These are phyloP conservation scores for Arthrobotrys pseudoclavata DNA, from an alignment of 2,329 filamentous ascomycete genomes.

Conservation along the genomic window DNA sequence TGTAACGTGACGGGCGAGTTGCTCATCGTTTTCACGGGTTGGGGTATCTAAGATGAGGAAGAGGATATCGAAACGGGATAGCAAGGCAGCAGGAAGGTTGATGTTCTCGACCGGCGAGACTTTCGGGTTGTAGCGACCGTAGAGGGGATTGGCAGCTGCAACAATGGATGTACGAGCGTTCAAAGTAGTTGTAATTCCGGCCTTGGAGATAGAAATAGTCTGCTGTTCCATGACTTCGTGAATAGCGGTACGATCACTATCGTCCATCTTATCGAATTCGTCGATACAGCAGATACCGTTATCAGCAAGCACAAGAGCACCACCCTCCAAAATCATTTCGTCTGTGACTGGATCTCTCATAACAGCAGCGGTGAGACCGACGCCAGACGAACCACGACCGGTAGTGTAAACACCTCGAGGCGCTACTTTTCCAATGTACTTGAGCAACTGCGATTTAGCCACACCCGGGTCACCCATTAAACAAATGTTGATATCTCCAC, in stretches of 20 bases:
- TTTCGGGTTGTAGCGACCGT: constrained; percentile 97
- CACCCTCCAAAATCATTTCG: constrained; percentile 86
- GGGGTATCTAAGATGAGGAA: constrained; percentile 98
- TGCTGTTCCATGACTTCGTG: constrained; percentile 93
- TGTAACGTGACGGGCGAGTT: constrained; percentile 93
- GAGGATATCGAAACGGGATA: constrained; percentile 96
- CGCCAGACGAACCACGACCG: constrained; percentile 83
- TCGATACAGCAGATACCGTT: constrained; percentile 89
- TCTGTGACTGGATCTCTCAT: constrained; percentile 87
- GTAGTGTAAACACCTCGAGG: constrained; percentile 90
- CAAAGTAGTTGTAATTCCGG: constrained; percentile 86
- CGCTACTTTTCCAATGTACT: constrained; percentile 98
- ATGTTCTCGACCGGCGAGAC: constrained; percentile 99
- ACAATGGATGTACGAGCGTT: constrained; percentile 97
- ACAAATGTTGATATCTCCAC: constrained; percentile 98
- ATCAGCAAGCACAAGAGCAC: constrained; percentile 82
- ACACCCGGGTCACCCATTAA: constrained; percentile 99
- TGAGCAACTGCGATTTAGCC: constrained; percentile 96
- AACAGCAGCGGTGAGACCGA: constrained; percentile 84
- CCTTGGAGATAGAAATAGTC: constrained; percentile 86
- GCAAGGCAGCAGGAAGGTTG: constrained; percentile 94
- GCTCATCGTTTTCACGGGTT: constrained; percentile 87
- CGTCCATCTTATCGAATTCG: constrained; percentile 92
- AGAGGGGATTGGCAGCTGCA: constrained; percentile 95
- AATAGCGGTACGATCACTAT: constrained; percentile 83